A percentile compares a stretch with the other conserved stretches of the same genome.
Evolutionary conservation across 345 rosid species (phyloP).

Genomic region (Gossypium bickii): DNA sequence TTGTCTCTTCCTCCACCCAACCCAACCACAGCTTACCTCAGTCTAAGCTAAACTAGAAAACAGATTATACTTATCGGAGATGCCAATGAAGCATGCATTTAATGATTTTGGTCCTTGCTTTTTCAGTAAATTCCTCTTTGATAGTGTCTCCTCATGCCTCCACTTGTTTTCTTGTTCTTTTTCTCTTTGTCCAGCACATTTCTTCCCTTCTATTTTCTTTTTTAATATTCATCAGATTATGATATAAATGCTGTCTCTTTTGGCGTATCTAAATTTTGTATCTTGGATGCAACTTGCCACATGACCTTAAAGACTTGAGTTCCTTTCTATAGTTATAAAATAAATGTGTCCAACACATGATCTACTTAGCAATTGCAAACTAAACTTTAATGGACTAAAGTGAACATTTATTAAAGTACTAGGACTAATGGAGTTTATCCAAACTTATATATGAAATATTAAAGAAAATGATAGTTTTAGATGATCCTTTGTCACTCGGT

Average conservation of each 20-base stretch:
- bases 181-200: not conserved
- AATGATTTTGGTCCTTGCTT: not conserved
- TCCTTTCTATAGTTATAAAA: not conserved
- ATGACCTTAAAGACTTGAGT: not conserved
- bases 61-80: not conserved
- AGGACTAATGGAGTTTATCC: not conserved
- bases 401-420: not conserved
- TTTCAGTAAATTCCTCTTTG: not conserved
- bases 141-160: not conserved
- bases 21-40: not conserved
- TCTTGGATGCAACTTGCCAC: not conserved
- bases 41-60: not conserved
- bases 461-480: not conserved
- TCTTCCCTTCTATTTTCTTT: not conserved
- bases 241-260: not conserved
- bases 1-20: not conserved
- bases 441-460: not conserved
- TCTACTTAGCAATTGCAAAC: not conserved
- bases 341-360: not conserved
- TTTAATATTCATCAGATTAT: not conserved
- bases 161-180: not conserved
- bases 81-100: conserved; percentile 1
- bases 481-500: not conserved
- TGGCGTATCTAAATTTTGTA: not conserved
- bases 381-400: not conserved